phyloP scores from a whole-genome alignment of 2,329 filamentous ascomycete species.

The Pseudocercospora musae region DNA sequence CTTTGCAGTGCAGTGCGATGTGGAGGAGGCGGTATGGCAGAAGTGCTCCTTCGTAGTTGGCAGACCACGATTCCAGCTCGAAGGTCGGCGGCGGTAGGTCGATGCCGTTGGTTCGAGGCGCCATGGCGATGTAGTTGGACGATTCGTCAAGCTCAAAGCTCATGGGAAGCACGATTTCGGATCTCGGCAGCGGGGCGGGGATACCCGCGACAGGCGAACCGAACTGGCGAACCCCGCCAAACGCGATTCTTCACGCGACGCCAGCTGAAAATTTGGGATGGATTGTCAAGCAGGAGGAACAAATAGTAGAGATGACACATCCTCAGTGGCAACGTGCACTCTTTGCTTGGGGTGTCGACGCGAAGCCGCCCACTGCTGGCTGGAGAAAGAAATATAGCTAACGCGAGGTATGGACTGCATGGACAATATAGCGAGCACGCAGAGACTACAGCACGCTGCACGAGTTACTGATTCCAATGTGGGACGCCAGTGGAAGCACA shows the following conservation, averaged over 20 bases:
- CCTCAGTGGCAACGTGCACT: background rate
- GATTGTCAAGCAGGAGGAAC: background rate
- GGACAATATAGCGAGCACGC: background rate
- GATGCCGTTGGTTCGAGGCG: background rate
- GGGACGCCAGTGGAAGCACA: background rate
- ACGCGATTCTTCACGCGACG: background rate
- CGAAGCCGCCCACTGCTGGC: too few species aligned
- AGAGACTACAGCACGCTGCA: background rate
- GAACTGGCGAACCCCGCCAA: background rate
- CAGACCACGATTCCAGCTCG: constrained; percentile 85
- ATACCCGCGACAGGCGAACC: background rate
- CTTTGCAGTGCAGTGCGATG: constrained; percentile 74
- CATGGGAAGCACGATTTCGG: too few species aligned
- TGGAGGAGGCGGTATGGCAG: constrained; percentile 75
- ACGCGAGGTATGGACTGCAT: too few species aligned
- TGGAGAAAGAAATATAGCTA: too few species aligned
- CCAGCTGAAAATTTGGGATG: background rate
- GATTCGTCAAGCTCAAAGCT: too few species aligned
- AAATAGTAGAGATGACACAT: background rate
- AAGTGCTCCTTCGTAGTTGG: constrained; percentile 81
- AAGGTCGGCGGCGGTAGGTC: constrained; percentile 65
- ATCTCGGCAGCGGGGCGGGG: background rate
- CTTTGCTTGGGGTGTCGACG: background rate
- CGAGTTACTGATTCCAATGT: background rate
- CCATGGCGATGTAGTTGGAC: background rate